Percentiles rank a stretch among this genome's conserved stretches.
These are phyloP conservation scores for Vitis rupestris DNA, from an alignment of 164 flowering plant genomes.

Conservation along the genomic window DNA sequence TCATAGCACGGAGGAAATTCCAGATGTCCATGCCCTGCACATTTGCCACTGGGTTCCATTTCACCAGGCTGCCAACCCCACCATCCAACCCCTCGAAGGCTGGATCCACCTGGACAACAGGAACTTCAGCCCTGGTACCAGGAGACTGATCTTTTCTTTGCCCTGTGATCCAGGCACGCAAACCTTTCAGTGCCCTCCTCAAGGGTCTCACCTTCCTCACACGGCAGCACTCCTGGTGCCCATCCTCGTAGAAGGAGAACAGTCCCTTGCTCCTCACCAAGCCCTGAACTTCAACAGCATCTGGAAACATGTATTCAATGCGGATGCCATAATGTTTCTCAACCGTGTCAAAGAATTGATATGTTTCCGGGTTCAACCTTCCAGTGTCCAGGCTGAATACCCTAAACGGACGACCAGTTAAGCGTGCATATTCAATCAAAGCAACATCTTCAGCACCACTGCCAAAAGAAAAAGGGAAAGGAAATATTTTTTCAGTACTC, in stretches of 20 bases:
- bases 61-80: slow-evolving; percentile 79
- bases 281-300: slow-evolving; percentile 89
- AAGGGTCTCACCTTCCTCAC: slow-evolving; percentile 93
- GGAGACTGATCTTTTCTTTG: slow-evolving; percentile 88
- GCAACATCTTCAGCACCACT: slow-evolving; percentile 99
- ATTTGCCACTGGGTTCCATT: slow-evolving; percentile 95
- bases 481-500: not conserved
- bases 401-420: slow-evolving; percentile 90
- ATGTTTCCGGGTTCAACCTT: slow-evolving; percentile 88
- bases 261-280: slow-evolving; percentile 85
- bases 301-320: slow-evolving; percentile 96
- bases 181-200: slow-evolving; percentile 82
- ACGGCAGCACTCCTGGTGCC: slow-evolving; percentile 98
- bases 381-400: slow-evolving; percentile 97
- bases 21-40: slow-evolving; percentile 68
- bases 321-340: slow-evolving; percentile 82
- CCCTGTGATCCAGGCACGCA: slow-evolving; percentile 88
- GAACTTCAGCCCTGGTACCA: slow-evolving; percentile 77
- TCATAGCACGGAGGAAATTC: slow-evolving; percentile 82
- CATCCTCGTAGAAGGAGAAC: slow-evolving; percentile 92
- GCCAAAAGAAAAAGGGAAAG: slow-evolving; percentile 20
- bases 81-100: slow-evolving; percentile 86
- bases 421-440: slow-evolving; percentile 82
- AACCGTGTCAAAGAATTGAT: slow-evolving; percentile 64
- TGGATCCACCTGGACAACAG: slow-evolving; percentile 89